Evolutionary conservation across 352 stramenopile genomes (phyloP), one percentile per base, ranked within the genome.

Genomic region (Phytophthora meadii): DNA sequence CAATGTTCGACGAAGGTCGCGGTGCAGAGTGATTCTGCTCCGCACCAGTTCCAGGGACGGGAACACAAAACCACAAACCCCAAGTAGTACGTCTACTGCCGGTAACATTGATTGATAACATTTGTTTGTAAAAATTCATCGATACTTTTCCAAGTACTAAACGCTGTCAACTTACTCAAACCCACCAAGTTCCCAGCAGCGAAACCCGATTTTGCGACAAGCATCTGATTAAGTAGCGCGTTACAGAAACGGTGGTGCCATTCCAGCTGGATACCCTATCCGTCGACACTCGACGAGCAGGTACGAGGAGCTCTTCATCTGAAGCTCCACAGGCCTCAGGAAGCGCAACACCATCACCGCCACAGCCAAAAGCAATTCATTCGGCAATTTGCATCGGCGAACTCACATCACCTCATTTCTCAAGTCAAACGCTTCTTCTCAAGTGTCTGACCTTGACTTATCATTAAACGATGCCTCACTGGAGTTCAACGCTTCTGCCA

Each of bases 231-330:
- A 68, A 68, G n/a, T 30, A 47, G 6, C 9, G 14, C 8, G 50
- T 61, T 61, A 25, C 51, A 68, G 45, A 68, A 53, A 68, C 60
- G 45, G 60, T 62, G 51, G 60, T 68, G 52, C 51, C 34, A 25
- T 36, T 42, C 40, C 60, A 61, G 27, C 59, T 55, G 50, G 41
- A 42, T 25, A 27, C 22, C n/a, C 24, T 64, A 42, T 4, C 30
- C 49, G 10, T 25, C 36, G 27, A 19, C 28, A 17, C 28, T 46
- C 19, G 41, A 41, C 39, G 34, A 50, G 24, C 48, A 54, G 48
- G 30, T 53, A 41, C 39, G 34, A 50, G 24, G 48, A 54, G 48
- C 40, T 53, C 28, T 39, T 14, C 47, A 37, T 39, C 34, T 32
- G 15, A 24, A 50, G 39, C n/a, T 34, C 36, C 10, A n/a, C 34